A percentile compares a stretch with the other conserved stretches of the same genome.
Evolutionary conservation across 2,329 filamentous ascomycete species (phyloP).

Genomic region (Botrytis hyacinthi): DNA sequence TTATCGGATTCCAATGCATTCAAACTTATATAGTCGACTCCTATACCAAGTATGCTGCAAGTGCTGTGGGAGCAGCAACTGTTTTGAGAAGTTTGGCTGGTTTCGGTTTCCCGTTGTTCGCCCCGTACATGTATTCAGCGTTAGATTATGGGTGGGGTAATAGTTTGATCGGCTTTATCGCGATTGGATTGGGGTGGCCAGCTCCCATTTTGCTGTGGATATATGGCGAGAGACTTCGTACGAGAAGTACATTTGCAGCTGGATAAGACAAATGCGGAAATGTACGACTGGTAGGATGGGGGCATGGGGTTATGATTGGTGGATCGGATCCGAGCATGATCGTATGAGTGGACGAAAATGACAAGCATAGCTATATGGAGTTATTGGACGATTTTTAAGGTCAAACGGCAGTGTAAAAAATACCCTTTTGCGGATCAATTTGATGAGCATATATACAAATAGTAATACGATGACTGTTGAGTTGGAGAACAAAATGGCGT

Average conservation of each 20-base stretch:
- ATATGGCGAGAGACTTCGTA: constrained; percentile 42
- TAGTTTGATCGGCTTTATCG: constrained; percentile 48
- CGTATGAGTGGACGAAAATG: neutral
- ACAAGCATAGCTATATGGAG: neutral
- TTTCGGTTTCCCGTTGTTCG: constrained; percentile 36
- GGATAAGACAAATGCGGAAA: constrained; percentile 24
- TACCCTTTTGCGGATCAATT: neutral
- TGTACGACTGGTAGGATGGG: neutral
- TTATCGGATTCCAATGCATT: constrained; percentile 38
- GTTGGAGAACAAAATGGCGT: neutral
- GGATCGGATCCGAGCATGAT: neutral
- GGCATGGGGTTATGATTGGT: neutral
- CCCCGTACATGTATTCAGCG: constrained; percentile 35
- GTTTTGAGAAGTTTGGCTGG: constrained; percentile 35
- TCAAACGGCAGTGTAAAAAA: neutral
- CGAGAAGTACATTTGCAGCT: constrained; percentile 44
- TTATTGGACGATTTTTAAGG: neutral
- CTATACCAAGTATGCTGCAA: constrained; percentile 40
- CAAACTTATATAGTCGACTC: constrained; percentile 55
- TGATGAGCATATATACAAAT: neutral
- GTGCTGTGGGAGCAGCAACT: constrained; percentile 42
- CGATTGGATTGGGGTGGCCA: constrained; percentile 50
- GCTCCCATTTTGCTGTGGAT: constrained; percentile 47
- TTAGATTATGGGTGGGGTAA: constrained; percentile 50
- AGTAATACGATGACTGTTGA: neutral